Evolutionary conservation across 306 rosid genomes (phyloP).

Genomic region (Prunus kanzakura): DNA sequence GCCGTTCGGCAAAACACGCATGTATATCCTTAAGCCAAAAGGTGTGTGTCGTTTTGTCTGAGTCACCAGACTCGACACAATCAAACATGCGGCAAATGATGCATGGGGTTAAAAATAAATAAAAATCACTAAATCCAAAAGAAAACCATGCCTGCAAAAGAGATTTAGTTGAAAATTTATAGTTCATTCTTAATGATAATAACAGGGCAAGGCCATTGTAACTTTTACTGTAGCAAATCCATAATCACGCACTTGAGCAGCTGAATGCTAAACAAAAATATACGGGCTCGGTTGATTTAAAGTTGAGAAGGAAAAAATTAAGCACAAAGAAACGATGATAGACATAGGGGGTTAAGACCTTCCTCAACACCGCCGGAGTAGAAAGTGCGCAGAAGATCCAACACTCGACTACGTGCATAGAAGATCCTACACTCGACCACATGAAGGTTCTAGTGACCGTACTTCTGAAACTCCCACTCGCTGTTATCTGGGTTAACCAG

Average conservation of each 20-base stretch:
- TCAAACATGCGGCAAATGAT: background rate
- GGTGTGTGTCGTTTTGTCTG: no score
- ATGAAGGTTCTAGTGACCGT: conserved; percentile 69
- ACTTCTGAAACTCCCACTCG: conserved; percentile 99
- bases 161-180: background rate
- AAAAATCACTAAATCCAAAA: background rate
- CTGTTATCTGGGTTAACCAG: conserved; percentile 69
- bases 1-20: no score
- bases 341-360: background rate
- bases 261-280: background rate
- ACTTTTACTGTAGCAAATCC: background rate
- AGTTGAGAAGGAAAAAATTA: background rate
- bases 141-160: background rate
- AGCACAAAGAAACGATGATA: background rate
- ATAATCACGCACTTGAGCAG: background rate
- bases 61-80: background rate
- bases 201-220: background rate
- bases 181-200: background rate
- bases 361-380: background rate
- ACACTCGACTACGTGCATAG: background rate
- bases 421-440: conserved; percentile 1
- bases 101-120: background rate
- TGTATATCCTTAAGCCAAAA: no score
- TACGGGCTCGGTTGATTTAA: background rate
- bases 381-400: background rate